Evolutionary conservation across 768 basidiomycete species (phyloP).

Genomic region (Lactarius sanguifluus): DNA sequence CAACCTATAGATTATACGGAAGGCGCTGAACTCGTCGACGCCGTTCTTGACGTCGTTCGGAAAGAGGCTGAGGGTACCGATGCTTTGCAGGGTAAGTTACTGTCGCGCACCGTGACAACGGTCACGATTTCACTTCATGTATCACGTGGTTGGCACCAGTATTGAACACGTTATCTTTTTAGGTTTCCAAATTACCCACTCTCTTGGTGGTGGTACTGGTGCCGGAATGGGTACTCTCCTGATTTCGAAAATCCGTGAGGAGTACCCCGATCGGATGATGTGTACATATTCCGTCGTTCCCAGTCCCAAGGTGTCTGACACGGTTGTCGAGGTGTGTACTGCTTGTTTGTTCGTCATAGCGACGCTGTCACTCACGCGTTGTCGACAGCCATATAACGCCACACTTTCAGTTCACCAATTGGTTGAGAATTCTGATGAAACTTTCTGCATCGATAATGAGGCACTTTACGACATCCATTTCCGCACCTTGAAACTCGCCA

Average conservation of each 20-base stretch:
- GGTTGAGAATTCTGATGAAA: conserved; percentile 99
- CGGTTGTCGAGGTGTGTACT: conserved; percentile 81
- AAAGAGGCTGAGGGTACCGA: conserved; percentile 99
- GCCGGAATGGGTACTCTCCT: conserved; percentile 99
- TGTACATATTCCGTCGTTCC: conserved; percentile 99
- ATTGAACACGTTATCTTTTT: conserved; percentile 15
- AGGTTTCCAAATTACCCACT: conserved; percentile 99
- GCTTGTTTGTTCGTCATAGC: not conserved
- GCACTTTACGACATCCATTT: conserved; percentile 99
- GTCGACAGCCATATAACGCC: conserved; percentile 88
- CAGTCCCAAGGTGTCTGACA: conserved; percentile 96
- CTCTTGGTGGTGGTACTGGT: conserved; percentile 98
- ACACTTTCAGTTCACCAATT: conserved; percentile 98
- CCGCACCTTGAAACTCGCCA: conserved; percentile 93
- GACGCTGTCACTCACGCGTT: not conserved
- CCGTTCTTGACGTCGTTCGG: conserved; percentile 96
- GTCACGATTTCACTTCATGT: conserved; percentile 8
- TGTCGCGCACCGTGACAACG: conserved; percentile 23
- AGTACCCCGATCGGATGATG: conserved; percentile 99
- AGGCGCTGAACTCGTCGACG: conserved; percentile 98
- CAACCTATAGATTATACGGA: conserved; percentile 72
- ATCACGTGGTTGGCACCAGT: conserved; percentile 22
- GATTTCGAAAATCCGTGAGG: conserved; percentile 98
- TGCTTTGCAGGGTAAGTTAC: conserved; percentile 88
- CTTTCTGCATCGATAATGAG: conserved; percentile 99